Percentiles rank a stretch among this genome's conserved stretches.
phyloP scores from a whole-genome alignment of 352 stramenopile species.

The Thalassiosira exigua region DNA sequence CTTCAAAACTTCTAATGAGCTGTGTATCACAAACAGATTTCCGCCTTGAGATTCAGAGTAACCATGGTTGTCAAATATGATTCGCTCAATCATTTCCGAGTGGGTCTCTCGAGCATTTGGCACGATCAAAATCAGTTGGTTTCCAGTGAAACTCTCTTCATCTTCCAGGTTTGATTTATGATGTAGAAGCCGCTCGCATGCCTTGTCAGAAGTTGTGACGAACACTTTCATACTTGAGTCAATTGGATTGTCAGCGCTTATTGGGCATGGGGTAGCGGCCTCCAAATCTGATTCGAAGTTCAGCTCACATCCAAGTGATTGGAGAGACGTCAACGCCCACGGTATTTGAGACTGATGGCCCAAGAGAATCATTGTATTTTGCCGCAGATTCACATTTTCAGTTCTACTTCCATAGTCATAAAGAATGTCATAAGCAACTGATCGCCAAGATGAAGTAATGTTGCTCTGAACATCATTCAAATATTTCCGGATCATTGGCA shows the following conservation, averaged over 20 bases:
- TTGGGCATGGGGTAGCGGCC: too few species aligned
- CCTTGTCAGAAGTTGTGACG: slow-evolving; percentile 37
- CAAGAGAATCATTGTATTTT: slow-evolving; percentile 39
- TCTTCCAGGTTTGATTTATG: not conserved
- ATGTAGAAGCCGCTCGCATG: slow-evolving; percentile 4
- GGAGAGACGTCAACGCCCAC: slow-evolving; percentile 25
- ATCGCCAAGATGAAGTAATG: slow-evolving; percentile 24
- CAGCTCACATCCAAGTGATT: slow-evolving; percentile 29
- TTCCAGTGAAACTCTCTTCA: not conserved
- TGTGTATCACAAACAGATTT: slow-evolving; percentile 52
- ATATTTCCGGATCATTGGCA: slow-evolving; percentile 38
- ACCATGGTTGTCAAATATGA: too few species aligned
- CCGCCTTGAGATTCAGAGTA: slow-evolving; percentile 2
- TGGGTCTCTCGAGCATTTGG: slow-evolving; percentile 44
- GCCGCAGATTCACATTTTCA: not conserved
- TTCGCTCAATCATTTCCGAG: slow-evolving; percentile 40
- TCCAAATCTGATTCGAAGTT: slow-evolving; percentile 35
- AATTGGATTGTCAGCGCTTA: not conserved
- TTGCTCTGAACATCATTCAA: slow-evolving; percentile 10
- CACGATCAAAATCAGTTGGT: slow-evolving; percentile 39
- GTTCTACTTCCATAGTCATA: slow-evolving; percentile 25
- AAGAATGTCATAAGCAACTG: slow-evolving; percentile 41
- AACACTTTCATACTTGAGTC: slow-evolving; percentile 22
- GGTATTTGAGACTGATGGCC: slow-evolving; percentile 44
- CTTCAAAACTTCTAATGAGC: slow-evolving; percentile 52